Evolutionary conservation across 148 eudicot species (phyloP).

Genomic region (Camellia sinensis): DNA sequence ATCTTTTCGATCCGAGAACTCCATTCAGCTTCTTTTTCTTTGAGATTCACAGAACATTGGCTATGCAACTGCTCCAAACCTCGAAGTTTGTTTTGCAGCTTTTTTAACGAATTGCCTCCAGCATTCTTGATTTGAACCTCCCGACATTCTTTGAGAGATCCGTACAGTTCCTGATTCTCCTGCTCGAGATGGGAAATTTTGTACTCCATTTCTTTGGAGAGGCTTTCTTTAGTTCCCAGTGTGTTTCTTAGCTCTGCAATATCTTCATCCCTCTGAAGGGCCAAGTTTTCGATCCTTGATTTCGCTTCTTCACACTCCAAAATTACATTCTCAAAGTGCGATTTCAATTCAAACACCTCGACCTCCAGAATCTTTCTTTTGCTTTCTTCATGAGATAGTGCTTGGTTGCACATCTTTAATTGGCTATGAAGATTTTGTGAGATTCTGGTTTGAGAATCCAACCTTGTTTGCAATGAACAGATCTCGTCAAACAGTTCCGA

Average conservation of each 20-base stretch:
- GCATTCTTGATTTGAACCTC: conserved; percentile 59
- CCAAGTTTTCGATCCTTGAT: conserved; percentile 47
- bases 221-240: conserved; percentile 47
- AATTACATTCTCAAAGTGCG: conserved; percentile 48
- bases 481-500: conserved; percentile 52
- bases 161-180: conserved; percentile 61
- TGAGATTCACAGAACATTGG: conserved; percentile 39
- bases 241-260: conserved; percentile 48
- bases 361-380: conserved; percentile 55
- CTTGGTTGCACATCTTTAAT: conserved; percentile 63
- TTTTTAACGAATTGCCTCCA: conserved; percentile 37
- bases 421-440: conserved; percentile 50
- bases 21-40: conserved; percentile 70
- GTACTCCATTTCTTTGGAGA: conserved; percentile 57
- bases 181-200: conserved; percentile 53
- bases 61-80: conserved; percentile 55
- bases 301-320: conserved; percentile 54
- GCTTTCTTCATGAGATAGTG: conserved; percentile 75
- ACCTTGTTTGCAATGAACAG: conserved; percentile 39
- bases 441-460: conserved; percentile 60
- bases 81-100: conserved; percentile 49
- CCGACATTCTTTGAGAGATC: conserved; percentile 50
- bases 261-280: conserved; percentile 54
- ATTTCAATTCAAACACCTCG: conserved; percentile 55
- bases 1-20: conserved; percentile 45